Evolutionary conservation across 345 rosid genomes (phyloP).

Genomic region (Aquilaria yunnanensis): DNA sequence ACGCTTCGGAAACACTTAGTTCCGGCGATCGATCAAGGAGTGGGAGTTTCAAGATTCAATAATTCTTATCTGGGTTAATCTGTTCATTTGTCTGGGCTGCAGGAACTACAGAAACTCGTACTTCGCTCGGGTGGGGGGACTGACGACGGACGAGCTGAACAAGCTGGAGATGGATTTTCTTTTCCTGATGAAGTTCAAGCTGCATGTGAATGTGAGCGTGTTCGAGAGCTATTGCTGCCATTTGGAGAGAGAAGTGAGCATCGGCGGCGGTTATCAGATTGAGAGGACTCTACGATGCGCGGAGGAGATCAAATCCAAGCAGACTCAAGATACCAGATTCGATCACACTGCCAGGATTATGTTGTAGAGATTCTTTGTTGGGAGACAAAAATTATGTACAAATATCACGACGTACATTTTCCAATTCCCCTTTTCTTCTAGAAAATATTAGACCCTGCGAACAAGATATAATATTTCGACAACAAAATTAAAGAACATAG

Average conservation of each 20-base stretch:
- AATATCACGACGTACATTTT: not conserved
- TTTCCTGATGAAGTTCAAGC: conserved; percentile 83
- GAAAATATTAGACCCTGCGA: not conserved
- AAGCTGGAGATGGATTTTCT: conserved; percentile 68
- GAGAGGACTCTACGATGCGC: conserved; percentile 79
- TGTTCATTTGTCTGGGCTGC: conserved; percentile 4
- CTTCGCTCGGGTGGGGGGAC: conserved; percentile 80
- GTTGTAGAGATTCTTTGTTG: conserved; percentile 22
- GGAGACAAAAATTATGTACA: not conserved
- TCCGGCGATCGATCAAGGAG: too few species aligned
- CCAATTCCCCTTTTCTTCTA: not conserved
- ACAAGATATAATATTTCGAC: not conserved
- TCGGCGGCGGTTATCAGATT: conserved; percentile 85
- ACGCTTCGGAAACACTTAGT: too few species aligned
- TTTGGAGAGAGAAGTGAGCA: conserved; percentile 80
- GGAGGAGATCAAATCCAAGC: conserved; percentile 76
- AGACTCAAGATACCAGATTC: conserved; percentile 30
- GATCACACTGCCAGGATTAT: conserved; percentile 54
- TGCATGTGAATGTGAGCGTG: conserved; percentile 86
- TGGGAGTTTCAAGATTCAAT: not conserved
- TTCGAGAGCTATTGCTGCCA: conserved; percentile 91
- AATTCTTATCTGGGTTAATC: not conserved
- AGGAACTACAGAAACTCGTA: conserved; percentile 85
- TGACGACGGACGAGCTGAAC: conserved; percentile 63
- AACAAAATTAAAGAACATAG: not conserved